These are phyloP conservation scores for Chrysanthemum seticuspe DNA, from an alignment of 129 eudicot genomes.

Conservation along the genomic window DNA sequence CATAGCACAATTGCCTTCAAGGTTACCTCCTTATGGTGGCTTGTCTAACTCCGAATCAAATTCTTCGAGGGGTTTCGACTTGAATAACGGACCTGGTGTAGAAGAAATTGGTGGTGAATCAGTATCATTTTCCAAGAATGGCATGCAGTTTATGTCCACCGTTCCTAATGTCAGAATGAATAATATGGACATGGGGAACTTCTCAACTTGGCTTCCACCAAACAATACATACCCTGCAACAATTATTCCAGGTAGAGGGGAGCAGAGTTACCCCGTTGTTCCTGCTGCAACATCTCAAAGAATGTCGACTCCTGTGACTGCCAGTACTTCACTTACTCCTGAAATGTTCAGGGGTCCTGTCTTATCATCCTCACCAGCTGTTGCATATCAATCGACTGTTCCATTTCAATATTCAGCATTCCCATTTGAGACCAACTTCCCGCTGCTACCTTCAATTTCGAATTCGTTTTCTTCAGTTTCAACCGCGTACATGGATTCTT, in stretches of 20 bases:
- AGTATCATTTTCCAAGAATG: slow-evolving; percentile 19
- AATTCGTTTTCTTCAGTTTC: slow-evolving; percentile 64
- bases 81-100: slow-evolving; percentile 63
- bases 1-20: slow-evolving; percentile 18
- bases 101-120: slow-evolving; percentile 53
- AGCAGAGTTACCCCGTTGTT: slow-evolving; percentile 41
- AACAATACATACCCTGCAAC: slow-evolving; percentile 55
- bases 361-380: slow-evolving; percentile 82
- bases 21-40: slow-evolving; percentile 31
- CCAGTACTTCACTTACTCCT: slow-evolving; percentile 42
- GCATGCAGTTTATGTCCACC: slow-evolving; percentile 35
- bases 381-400: slow-evolving; percentile 42
- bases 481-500: slow-evolving; percentile 52
- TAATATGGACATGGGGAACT: slow-evolving; percentile 53
- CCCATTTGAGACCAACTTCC: slow-evolving; percentile 68
- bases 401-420: slow-evolving; percentile 70
- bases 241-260: slow-evolving; percentile 49
- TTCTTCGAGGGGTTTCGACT: slow-evolving; percentile 61
- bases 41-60: slow-evolving; percentile 13
- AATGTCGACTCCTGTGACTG: slow-evolving; percentile 44
- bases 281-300: slow-evolving; percentile 39
- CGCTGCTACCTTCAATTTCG: slow-evolving; percentile 59
- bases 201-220: slow-evolving; percentile 64
- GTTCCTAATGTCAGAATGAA: slow-evolving; percentile 53
- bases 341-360: slow-evolving; percentile 64